phyloP scores from a whole-genome alignment of 306 rosid genomes.

The Fragaria nilgerrensis region DNA sequence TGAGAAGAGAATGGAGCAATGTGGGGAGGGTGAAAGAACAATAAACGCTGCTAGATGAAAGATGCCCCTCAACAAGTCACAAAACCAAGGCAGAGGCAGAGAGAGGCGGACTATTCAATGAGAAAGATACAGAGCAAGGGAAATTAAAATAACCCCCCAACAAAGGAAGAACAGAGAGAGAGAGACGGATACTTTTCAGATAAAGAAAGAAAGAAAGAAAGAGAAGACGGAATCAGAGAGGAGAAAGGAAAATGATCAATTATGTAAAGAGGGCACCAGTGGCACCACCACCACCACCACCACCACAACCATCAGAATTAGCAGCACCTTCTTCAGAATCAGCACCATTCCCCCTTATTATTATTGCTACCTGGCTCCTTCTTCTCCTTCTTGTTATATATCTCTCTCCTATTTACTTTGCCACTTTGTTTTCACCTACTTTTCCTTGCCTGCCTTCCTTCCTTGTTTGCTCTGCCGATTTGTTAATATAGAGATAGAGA shows the following conservation, averaged over 20 bases:
- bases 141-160: not conserved
- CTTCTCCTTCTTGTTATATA: not conserved
- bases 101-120: conserved; percentile 61
- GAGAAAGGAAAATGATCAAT: conserved; percentile 10
- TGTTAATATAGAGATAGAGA: conserved; percentile 18
- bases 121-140: conserved; percentile 9
- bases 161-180: conserved; percentile 1
- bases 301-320: conserved; percentile 5
- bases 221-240: conserved; percentile 30
- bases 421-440: conserved; percentile 46
- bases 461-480: conserved; percentile 10
- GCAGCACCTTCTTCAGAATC: conserved; percentile 29
- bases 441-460: not conserved
- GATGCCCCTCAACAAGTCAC: conserved; percentile 32
- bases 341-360: conserved; percentile 13
- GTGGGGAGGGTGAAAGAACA: conserved; percentile 31
- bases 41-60: conserved; percentile 39
- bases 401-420: conserved; percentile 2
- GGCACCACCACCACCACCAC: conserved; percentile 9
- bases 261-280: conserved; percentile 25
- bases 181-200: conserved; percentile 19
- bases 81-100: conserved; percentile 18
- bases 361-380: conserved; percentile 4
- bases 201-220: not conserved
- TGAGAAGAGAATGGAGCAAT: conserved; percentile 29